Conservation (phyloP, 169 alveolate species). For the Cryptosporidium parvum region DNA sequence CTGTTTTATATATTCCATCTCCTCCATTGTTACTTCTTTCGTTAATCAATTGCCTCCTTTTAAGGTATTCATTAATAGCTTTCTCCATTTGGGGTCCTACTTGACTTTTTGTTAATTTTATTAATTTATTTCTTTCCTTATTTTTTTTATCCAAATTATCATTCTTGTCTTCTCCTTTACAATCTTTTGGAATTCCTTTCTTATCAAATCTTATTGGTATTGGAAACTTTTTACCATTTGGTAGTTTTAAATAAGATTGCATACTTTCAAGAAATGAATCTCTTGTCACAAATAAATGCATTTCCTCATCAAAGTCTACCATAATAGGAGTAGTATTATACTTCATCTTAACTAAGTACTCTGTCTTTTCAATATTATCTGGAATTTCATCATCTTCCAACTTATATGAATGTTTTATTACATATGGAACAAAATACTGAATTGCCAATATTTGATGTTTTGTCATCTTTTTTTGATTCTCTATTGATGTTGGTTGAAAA, state of each 20-base stretch:
- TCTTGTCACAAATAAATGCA: conserved; percentile 13
- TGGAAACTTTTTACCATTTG: conserved; percentile 58
- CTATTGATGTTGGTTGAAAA: conserved; percentile 12
- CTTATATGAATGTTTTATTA: conserved; percentile 24
- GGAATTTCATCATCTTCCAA: conserved; percentile 40
- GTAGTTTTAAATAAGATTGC: conserved; percentile 14
- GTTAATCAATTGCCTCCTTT: background rate
- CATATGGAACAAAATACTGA: conserved; percentile 72
- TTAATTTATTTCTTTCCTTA: background rate
- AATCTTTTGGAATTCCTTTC: background rate
- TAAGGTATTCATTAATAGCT: conserved; percentile 46
- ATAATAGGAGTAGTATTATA: conserved; percentile 27
- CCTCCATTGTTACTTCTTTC: background rate
- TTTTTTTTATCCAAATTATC: background rate
- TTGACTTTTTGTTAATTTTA: background rate
- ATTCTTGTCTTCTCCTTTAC: background rate
- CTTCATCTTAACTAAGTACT: background rate
- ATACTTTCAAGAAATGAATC: conserved; percentile 30
- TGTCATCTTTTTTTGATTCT: conserved; percentile 24
- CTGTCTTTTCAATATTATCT: background rate
- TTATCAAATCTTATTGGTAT: conserved; percentile 49
- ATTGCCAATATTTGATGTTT: conserved; percentile 50
- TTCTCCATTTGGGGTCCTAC: conserved; percentile 65
- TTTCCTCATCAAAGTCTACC: conserved; percentile 40
- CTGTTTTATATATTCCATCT: background rate